Base-by-base conservation (phyloP, 352 stramenopile genomes). In the Nothophytophthora sp. region DNA sequence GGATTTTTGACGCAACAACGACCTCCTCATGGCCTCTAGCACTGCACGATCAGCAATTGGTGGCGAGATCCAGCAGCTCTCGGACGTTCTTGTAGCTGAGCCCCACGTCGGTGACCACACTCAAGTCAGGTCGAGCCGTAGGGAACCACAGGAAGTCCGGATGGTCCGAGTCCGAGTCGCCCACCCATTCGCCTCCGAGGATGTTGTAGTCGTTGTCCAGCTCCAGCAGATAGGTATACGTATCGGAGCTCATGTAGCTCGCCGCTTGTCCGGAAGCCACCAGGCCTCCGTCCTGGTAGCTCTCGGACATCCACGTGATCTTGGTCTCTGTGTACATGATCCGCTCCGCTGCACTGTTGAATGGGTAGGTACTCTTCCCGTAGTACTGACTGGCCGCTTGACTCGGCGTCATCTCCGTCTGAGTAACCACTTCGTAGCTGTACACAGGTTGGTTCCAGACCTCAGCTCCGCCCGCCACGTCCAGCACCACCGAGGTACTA, bases 371-470 rank as follows among this genome's bases (percentile, higher is more conserved):
- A 2, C 39, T 45, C 15, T 66, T 65, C 28, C 49, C 39, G 34
- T 69, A 81, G 46, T 63, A 76, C 29, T 66, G 46, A 27, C 56
- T 49, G 1, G 68, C 68, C 5, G 64, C 71, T 10, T 75, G 27
- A 11, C 42, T 54, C 2, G 66, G 66, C 15, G 60, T 68, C 61
- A 84, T 53, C 32, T 79, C 62, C 13, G 44, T 53, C 50, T 66
- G 40, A 19, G 53, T 55, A 15, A 52, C 18, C 18, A 82, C 55
- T 20, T 73, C 47, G 60, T 85, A 88, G 54, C 61, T 73, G 39
- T 67, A 60, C 33, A 88, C 59, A 11, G 76, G 76, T 49, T 82
- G 70, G 48, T 86, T 88, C 72, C 76, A 88, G 20, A 88, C 73
- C 36, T 78, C 51, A 3, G 53, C 48, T 11, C 59, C 63, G 3